A percentile compares a stretch with the other conserved stretches of the same genome.
These are phyloP conservation scores for Ramalina intermedia DNA, from an alignment of 495 filamentous ascomycete genomes.

Conservation along the genomic window DNA sequence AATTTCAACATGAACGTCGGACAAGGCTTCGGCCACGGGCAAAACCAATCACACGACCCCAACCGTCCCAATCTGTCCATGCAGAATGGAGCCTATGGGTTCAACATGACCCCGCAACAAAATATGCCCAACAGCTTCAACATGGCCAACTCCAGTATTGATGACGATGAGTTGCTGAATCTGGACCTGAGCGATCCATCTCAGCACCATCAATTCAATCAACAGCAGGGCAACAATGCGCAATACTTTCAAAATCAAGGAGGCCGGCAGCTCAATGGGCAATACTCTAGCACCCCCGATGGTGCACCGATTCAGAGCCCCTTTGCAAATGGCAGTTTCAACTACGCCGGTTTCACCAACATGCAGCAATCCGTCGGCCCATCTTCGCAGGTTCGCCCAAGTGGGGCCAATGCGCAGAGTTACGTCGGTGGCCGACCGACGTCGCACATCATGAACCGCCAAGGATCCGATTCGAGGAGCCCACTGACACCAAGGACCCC, in stretches of 20 bases:
- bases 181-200: conserved; percentile 31
- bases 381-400: conserved; percentile 26
- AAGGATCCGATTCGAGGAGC: conserved; percentile 53
- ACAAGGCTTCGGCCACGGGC: conserved; percentile 47
- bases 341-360: conserved; percentile 52
- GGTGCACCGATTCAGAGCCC: conserved; percentile 79
- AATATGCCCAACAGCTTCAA: conserved; percentile 38
- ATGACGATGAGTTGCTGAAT: conserved; percentile 38
- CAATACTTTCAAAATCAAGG: conserved; percentile 36
- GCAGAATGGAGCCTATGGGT: conserved; percentile 35
- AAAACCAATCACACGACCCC: conserved; percentile 40
- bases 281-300: conserved; percentile 77
- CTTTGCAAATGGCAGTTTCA: conserved; percentile 58
- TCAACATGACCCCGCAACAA: conserved; percentile 33
- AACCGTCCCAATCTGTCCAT: conserved; percentile 81
- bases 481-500: conserved; percentile 71
- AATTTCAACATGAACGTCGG: conserved; percentile 44
- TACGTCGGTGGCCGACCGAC: conserved; percentile 37
- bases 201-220: conserved; percentile 12
- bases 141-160: conserved; percentile 39
- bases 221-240: conserved; percentile 21
- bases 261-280: conserved; percentile 46
- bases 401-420: conserved; percentile 41
- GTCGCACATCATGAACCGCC: conserved; percentile 53
- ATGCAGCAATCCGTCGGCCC: conserved; percentile 29